A percentile compares a stretch with the other conserved stretches of the same genome.
These are phyloP conservation scores for Suhomyces atakaporum DNA, from an alignment of 1,139 yeast species.

Conservation along the genomic window DNA sequence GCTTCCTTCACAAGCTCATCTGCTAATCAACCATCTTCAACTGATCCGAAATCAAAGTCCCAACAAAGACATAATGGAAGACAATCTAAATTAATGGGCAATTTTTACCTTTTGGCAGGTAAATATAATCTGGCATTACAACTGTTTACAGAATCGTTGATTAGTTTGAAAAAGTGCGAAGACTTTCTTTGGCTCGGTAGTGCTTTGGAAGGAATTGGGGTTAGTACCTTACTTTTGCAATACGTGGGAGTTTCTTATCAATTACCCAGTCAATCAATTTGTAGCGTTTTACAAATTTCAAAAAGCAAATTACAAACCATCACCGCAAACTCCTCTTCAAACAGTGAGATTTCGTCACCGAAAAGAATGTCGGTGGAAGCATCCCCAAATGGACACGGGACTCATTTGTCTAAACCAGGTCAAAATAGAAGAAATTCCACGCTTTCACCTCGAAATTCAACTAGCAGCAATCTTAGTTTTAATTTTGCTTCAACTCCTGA, in stretches of 20 bases:
- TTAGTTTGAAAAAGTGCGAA: conserved; percentile 57
- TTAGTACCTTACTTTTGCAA: conserved; percentile 62
- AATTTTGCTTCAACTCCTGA: conserved; percentile 27
- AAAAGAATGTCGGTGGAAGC: conserved; percentile 24
- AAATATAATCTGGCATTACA: conserved; percentile 68
- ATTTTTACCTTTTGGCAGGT: conserved; percentile 78
- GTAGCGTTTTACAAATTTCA: conserved; percentile 28
- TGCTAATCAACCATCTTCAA: conserved; percentile 9
- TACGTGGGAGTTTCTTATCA: conserved; percentile 61
- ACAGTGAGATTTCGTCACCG: conserved; percentile 14
- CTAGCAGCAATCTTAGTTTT: conserved; percentile 25
- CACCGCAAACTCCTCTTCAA: conserved; percentile 16
- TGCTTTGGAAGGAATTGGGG: conserved; percentile 77
- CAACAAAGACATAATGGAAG: conserved; percentile 58
- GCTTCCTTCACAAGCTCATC: conserved; percentile 26
- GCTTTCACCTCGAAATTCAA: conserved; percentile 38
- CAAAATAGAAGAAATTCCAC: conserved; percentile 4
- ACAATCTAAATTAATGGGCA: conserved; percentile 72
- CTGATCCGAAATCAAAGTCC: conserved; percentile 31
- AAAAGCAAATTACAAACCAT: conserved; percentile 26
- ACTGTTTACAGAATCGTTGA: conserved; percentile 71
- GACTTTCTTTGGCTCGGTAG: conserved; percentile 90
- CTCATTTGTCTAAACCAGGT: conserved; percentile 3
- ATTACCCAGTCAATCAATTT: conserved; percentile 45
- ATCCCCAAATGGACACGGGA: conserved; percentile 2